Percentiles rank a stretch among this genome's conserved stretches.
These are phyloP conservation scores for Fomitopsis schrenkii DNA, from an alignment of 1,284 basidiomycete genomes.

Conservation along the genomic window DNA sequence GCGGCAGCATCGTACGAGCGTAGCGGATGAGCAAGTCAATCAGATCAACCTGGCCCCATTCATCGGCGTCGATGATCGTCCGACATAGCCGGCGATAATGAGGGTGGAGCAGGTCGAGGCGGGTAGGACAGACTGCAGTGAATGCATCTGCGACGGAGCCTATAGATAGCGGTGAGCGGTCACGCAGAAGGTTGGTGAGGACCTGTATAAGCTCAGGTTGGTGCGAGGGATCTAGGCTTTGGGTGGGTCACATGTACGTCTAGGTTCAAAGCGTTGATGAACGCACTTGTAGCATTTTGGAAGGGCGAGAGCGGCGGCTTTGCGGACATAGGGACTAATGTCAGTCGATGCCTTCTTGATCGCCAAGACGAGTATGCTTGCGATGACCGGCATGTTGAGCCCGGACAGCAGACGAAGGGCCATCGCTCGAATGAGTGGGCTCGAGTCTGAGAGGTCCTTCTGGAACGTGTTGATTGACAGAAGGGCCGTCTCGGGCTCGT, in stretches of 20 bases:
- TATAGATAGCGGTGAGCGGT: constrained; percentile 85
- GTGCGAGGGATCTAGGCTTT: constrained; percentile 72
- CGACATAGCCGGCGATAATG: constrained; percentile 87
- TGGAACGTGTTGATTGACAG: constrained; percentile 99
- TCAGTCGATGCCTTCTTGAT: constrained; percentile 91
- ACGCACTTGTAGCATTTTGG: constrained; percentile 79
- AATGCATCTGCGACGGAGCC: constrained; percentile 88
- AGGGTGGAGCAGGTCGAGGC: constrained; percentile 83
- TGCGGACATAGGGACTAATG: constrained; percentile 90
- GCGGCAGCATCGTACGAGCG: constrained; percentile 78
- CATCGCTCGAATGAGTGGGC: constrained; percentile 92
- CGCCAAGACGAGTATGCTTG: constrained; percentile 81
- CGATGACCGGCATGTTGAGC: constrained; percentile 86
- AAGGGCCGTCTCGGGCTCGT: constrained; percentile 91
- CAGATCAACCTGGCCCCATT: constrained; percentile 91
- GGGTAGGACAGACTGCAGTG: constrained; percentile 76
- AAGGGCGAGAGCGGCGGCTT: constrained; percentile 86
- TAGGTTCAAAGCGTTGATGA: not conserved
- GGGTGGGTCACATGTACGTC: constrained; percentile 1
- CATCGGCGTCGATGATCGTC: constrained; percentile 86
- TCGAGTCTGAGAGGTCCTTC: constrained; percentile 90
- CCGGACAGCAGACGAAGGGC: constrained; percentile 91
- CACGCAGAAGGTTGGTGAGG: constrained; percentile 72
- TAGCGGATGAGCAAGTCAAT: constrained; percentile 82
- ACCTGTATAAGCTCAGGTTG: constrained; percentile 72